A percentile compares a stretch with the other conserved stretches of the same genome.
These are phyloP conservation scores for Pythium phragmiticola DNA, from an alignment of 352 stramenopile species.

Conservation along the genomic window DNA sequence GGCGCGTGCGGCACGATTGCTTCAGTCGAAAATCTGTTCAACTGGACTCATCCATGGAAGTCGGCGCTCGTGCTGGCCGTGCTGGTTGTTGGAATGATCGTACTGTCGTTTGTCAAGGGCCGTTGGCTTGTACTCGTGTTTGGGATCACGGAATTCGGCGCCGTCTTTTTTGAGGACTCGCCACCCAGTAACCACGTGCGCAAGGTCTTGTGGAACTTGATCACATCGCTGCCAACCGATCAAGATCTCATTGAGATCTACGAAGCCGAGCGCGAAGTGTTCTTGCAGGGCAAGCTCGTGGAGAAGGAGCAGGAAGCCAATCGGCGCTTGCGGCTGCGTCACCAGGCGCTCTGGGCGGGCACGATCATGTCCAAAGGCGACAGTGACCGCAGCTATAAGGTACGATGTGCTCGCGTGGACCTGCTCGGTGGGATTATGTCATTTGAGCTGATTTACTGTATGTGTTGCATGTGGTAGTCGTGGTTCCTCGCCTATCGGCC, in stretches of 20 bases:
- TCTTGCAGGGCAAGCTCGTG: slow-evolving; percentile 44
- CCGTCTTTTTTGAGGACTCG: slow-evolving; percentile 73
- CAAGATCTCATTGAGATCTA: slow-evolving; percentile 81
- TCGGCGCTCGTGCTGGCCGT: slow-evolving; percentile 59
- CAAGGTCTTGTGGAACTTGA: slow-evolving; percentile 80
- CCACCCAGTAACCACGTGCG: slow-evolving; percentile 75
- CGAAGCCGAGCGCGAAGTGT: slow-evolving; percentile 58
- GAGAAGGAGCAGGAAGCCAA: slow-evolving; percentile 53
- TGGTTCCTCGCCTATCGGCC: slow-evolving; percentile 51
- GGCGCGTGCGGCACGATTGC: slow-evolving; percentile 65
- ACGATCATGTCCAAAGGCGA: slow-evolving; percentile 60
- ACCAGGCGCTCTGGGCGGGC: slow-evolving; percentile 72
- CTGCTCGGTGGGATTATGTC: background rate
- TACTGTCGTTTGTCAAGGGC: slow-evolving; percentile 68
- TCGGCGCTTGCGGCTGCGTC: slow-evolving; percentile 46
- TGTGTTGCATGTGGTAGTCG: slow-evolving; percentile 9
- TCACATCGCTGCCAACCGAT: slow-evolving; percentile 78
- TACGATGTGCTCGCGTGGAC: slow-evolving; percentile 19
- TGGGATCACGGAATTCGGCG: slow-evolving; percentile 74
- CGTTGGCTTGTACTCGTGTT: slow-evolving; percentile 77
- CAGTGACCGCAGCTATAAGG: slow-evolving; percentile 67
- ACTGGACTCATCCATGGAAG: slow-evolving; percentile 89
- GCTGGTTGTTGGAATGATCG: slow-evolving; percentile 42
- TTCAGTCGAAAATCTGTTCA: slow-evolving; percentile 79
- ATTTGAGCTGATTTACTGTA: background rate